phyloP scores from a whole-genome alignment of 2,329 filamentous ascomycete species.

The Sarocladiaceae sp. region DNA sequence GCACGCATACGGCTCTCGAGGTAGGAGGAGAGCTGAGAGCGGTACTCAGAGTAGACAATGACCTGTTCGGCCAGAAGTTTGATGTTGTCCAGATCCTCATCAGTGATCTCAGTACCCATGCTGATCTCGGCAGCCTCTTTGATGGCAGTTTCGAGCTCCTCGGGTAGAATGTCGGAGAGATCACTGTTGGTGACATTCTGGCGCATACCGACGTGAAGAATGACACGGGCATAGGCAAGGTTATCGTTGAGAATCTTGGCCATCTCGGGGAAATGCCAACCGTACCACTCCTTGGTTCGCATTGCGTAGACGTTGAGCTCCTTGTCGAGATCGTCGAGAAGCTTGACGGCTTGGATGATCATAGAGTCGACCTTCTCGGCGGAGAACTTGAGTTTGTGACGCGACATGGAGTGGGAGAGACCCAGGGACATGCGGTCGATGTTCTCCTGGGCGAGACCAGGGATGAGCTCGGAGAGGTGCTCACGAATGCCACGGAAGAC shows the following conservation, averaged over 20 bases:
- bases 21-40: constrained; percentile 80
- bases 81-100: constrained; percentile 90
- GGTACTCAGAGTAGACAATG: constrained; percentile 84
- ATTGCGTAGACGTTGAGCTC: constrained; percentile 98
- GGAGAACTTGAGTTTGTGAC: constrained; percentile 98
- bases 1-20: constrained; percentile 91
- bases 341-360: constrained; percentile 94
- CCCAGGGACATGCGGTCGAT: constrained; percentile 92
- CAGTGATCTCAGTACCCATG: constrained; percentile 96
- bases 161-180: constrained; percentile 83
- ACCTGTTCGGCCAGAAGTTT: constrained; percentile 88
- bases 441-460: constrained; percentile 76
- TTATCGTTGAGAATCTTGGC: constrained; percentile 97
- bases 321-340: constrained; percentile 95
- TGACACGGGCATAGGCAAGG: constrained; percentile 82
- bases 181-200: constrained; percentile 70
- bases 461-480: constrained; percentile 83
- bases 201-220: constrained; percentile 84
- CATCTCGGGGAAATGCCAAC: constrained; percentile 99
- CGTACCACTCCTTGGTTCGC: constrained; percentile 99
- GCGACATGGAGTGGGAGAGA: constrained; percentile 92
- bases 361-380: constrained; percentile 98
- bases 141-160: constrained; percentile 86
- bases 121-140: constrained; percentile 94
- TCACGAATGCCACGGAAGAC: constrained; percentile 92